phyloP scores from a whole-genome alignment of 345 rosid species.

The Sisymbrium altissimum region DNA sequence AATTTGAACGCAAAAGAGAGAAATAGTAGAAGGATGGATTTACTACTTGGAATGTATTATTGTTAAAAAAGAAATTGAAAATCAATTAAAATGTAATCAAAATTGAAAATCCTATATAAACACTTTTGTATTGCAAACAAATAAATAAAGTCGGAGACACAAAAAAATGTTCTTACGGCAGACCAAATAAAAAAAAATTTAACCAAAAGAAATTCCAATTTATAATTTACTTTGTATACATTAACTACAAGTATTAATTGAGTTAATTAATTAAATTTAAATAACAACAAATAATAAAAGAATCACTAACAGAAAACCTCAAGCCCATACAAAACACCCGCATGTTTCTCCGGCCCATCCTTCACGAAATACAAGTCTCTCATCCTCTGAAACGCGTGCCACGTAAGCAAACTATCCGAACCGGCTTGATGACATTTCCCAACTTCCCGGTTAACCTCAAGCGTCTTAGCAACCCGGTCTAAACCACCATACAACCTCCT shows the following conservation, averaged over 20 bases:
- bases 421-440: conserved; percentile 96
- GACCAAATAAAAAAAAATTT: too few relatives aligned
- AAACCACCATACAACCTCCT: conserved; percentile 62
- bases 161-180: too few relatives aligned
- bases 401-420: conserved; percentile 82
- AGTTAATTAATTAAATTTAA: conserved; percentile 15
- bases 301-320: conserved; percentile 38
- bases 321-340: conserved; percentile 73
- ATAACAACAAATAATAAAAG: background rate
- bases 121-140: too few relatives aligned
- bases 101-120: too few relatives aligned
- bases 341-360: conserved; percentile 67
- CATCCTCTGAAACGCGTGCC: conserved; percentile 77
- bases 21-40: too few relatives aligned
- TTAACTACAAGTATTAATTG: background rate
- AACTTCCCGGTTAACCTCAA: conserved; percentile 59
- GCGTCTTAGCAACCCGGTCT: conserved; percentile 57
- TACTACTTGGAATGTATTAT: too few relatives aligned
- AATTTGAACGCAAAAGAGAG: too few relatives aligned
- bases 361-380: conserved; percentile 55
- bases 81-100: too few relatives aligned
- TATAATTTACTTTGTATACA: too few relatives aligned
- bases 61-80: too few relatives aligned
- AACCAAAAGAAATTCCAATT: too few relatives aligned
- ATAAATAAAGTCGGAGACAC: too few relatives aligned